These are phyloP conservation scores for Pyrenochaeta sp. DNA, from an alignment of 2,329 filamentous ascomycete species.

Conservation along the genomic window DNA sequence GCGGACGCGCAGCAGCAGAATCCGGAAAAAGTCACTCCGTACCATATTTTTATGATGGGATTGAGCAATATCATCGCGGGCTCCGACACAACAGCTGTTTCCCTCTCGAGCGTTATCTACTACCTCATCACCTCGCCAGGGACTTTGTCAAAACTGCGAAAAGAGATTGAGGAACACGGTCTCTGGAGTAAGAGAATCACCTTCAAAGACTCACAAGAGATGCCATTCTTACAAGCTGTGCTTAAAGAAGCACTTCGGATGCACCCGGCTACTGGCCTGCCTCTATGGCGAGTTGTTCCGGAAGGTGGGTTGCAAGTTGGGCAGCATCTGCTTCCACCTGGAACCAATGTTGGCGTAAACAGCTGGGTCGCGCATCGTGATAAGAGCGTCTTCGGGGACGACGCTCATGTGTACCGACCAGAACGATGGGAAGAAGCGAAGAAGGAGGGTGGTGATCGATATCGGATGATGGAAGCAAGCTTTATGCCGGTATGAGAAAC, in stretches of 20 bases:
- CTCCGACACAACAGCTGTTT: slow-evolving; percentile 55
- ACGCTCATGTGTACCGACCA: slow-evolving; percentile 27
- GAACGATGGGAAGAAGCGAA: slow-evolving; percentile 29
- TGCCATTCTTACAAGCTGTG: slow-evolving; percentile 40
- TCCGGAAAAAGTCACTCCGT: slow-evolving; percentile 47
- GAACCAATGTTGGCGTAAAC: slow-evolving; percentile 24
- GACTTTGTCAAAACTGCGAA: slow-evolving; percentile 20
- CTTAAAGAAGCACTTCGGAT: slow-evolving; percentile 38
- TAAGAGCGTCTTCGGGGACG: slow-evolving; percentile 21
- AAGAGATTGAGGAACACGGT: slow-evolving; percentile 20
- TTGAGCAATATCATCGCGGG: slow-evolving; percentile 51
- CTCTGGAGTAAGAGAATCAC: slow-evolving; percentile 13
- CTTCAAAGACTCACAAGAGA: slow-evolving; percentile 33
- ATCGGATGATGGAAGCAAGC: slow-evolving; percentile 25
- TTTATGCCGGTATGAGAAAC: slow-evolving; percentile 23
- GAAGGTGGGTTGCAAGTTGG: not conserved
- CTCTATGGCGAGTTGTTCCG: slow-evolving; percentile 30
- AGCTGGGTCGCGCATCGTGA: slow-evolving; percentile 30
- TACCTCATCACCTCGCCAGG: slow-evolving; percentile 26
- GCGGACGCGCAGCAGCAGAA: slow-evolving; percentile 9
- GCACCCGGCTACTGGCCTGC: slow-evolving; percentile 33
- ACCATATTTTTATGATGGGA: slow-evolving; percentile 48
- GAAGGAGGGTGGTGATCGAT: slow-evolving; percentile 7
- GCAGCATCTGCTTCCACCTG: too few relatives aligned
- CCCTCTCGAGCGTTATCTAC: slow-evolving; percentile 37